Evolutionary conservation across 108 stramenopile genomes (phyloP), one percentile per base, ranked within the genome.

Genomic region (Cyclotella atomus): DNA sequence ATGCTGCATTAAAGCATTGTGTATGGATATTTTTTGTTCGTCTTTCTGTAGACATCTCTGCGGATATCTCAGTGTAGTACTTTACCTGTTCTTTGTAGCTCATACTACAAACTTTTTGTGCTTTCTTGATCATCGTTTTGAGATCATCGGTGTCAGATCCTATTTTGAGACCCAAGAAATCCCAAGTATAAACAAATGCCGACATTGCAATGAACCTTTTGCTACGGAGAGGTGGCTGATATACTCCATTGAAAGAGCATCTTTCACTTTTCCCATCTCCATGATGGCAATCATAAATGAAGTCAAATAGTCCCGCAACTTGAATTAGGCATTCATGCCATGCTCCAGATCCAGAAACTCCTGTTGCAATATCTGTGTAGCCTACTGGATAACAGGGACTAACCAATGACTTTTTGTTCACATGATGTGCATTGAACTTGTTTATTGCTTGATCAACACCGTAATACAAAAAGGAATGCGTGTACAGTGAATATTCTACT

Each of bases 381-480:
- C 87, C 87, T 38, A 47, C 32, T 3, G 71, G 64, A 73, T 84
- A 70, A 61, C 86, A 81, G 16, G 87, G 88, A 79, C 87, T 91
- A 62, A 75, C 29, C 9, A 24, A 59, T 38, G 59, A 6, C 7
- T 45, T 27, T 71, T 65, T n/a, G 52, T 67, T 16, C 75, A 56
- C 27, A 65, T 45, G 20, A 74, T 63, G n/a, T 62, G 64, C 5
- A 84, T 85, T 73, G 29, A 83, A 80, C 28, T 83, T 79, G 25
- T 73, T 45, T n/a, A 74, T 62, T 12, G 88, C 93, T 59, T 87
- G 79, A 57, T 94, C 92, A 16, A 93, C 80, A 12, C 97, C 97
- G 65, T 86, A 98, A 71, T 94, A 89, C 27, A 97, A 81, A 80
- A 91, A 97, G 21, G 90, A 91, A 68, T 95, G 94, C 2, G 95